phyloP scores from a whole-genome alignment of 78 protist genomes.

The Polysphondylium violaceum region DNA sequence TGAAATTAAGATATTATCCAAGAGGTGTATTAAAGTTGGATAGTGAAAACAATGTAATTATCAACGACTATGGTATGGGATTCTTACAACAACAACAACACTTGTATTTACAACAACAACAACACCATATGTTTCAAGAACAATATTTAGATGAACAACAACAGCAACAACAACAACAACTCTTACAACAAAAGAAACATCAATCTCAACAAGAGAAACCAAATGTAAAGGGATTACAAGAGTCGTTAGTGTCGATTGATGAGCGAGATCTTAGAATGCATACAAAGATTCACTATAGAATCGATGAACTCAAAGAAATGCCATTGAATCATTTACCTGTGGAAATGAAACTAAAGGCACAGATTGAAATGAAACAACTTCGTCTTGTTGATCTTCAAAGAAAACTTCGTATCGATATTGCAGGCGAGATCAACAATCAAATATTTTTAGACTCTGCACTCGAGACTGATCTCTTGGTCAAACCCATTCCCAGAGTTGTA shows the following conservation, averaged over 20 bases:
- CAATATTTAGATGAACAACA: background rate
- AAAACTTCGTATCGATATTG: conserved; percentile 43
- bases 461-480: conserved; percentile 30
- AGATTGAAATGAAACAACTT: conserved; percentile 58
- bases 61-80: background rate
- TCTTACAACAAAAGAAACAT: background rate
- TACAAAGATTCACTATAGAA: conserved; percentile 13
- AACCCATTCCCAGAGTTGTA: conserved; percentile 43
- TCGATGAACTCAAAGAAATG: conserved; percentile 38
- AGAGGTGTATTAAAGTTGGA: conserved; percentile 14
- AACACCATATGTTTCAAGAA: background rate
- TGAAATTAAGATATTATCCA: conserved; percentile 26
- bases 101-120: background rate
- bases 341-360: conserved; percentile 20
- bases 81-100: background rate
- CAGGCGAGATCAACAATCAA: conserved; percentile 6
- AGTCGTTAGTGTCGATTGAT: conserved; percentile 26
- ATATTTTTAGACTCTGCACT: conserved; percentile 27
- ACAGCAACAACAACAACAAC: background rate
- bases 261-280: conserved; percentile 50
- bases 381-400: conserved; percentile 43
- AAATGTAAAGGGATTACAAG: conserved; percentile 52
- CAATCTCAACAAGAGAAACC: background rate
- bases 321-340: conserved; percentile 10
- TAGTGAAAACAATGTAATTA: background rate